Percentiles rank a stretch among this genome's conserved stretches.
These are phyloP conservation scores for Trypanosoma avium DNA, from an alignment of 208 protist genomes.

Conservation along the genomic window DNA sequence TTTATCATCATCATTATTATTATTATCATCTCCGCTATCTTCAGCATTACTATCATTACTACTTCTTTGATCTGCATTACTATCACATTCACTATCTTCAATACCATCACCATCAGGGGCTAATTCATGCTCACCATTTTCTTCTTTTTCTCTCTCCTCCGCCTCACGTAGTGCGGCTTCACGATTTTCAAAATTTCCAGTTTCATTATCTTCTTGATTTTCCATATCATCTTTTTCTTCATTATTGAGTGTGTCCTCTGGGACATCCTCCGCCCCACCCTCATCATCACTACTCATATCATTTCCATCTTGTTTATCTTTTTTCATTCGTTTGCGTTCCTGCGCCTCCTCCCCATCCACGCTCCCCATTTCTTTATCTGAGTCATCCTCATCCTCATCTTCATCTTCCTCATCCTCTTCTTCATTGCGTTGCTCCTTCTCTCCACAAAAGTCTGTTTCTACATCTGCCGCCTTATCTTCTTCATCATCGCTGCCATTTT, in stretches of 20 bases:
- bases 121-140: constrained; percentile 76
- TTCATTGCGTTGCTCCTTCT: constrained; percentile 81
- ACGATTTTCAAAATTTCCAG: constrained; percentile 83
- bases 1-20: constrained; percentile 33
- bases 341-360: constrained; percentile 88
- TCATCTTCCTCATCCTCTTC: constrained; percentile 76
- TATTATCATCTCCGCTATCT: constrained; percentile 22
- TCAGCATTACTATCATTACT: constrained; percentile 40
- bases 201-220: constrained; percentile 72
- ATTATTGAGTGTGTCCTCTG: constrained; percentile 70
- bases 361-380: constrained; percentile 83
- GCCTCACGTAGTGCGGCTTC: constrained; percentile 79
- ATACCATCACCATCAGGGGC: constrained; percentile 53
- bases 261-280: constrained; percentile 74
- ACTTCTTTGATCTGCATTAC: constrained; percentile 17
- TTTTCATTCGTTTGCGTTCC: constrained; percentile 77
- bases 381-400: constrained; percentile 58
- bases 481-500: constrained; percentile 62
- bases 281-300: constrained; percentile 79
- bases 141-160: constrained; percentile 51
- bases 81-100: constrained; percentile 28
- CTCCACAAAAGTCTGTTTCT: constrained; percentile 77
- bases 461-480: constrained; percentile 92
- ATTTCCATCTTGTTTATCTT: constrained; percentile 72
- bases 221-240: constrained; percentile 35